Evolutionary conservation across 2,329 filamentous ascomycete species (phyloP).

Genomic region (Nigrograna mackinnonii): DNA sequence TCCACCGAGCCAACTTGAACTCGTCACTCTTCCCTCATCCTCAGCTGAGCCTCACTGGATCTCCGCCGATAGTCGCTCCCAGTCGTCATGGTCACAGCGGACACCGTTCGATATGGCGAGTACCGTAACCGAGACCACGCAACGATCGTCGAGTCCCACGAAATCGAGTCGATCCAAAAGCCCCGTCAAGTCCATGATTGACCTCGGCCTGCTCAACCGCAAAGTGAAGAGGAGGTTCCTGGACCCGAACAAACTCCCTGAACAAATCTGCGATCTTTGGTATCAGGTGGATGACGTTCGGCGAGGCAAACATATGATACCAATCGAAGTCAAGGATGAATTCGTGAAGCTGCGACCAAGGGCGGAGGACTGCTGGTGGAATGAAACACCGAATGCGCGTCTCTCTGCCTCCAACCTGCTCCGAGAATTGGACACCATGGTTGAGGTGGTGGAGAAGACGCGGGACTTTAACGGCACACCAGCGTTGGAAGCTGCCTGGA

Average conservation of each 20-base stretch:
- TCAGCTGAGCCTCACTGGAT: constrained; percentile 6
- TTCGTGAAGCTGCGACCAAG: constrained; percentile 2
- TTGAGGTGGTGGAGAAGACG: constrained; percentile 3
- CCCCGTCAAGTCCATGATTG: constrained; percentile 9
- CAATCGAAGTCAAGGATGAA: constrained; percentile 4
- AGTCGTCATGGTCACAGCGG: constrained; percentile 3
- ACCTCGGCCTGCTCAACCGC: constrained; percentile 9
- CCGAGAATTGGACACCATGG: constrained; percentile 7
- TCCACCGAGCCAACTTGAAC: neutral
- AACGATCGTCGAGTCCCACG: constrained; percentile 5
- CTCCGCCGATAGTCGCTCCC: constrained; percentile 4
- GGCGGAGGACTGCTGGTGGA: constrained; percentile 8
- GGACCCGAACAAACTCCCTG: constrained; percentile 4
- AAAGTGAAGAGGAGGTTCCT: constrained; percentile 8
- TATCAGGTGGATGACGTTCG: constrained; percentile 2
- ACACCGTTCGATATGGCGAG: constrained; percentile 5
- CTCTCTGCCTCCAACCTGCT: constrained; percentile 5
- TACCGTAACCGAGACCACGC: constrained; percentile 5
- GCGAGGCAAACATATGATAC: constrained; percentile 7
- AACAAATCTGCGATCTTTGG: constrained; percentile 4
- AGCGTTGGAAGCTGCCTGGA: constrained; percentile 6
- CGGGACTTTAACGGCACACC: constrained; percentile 2
- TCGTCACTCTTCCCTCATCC: neutral
- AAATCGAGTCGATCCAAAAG: constrained; percentile 9
- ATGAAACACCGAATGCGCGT: constrained; percentile 1